Evolutionary conservation across 805 yeast species (phyloP).

Genomic region (Saccharomycopsis sp.): DNA sequence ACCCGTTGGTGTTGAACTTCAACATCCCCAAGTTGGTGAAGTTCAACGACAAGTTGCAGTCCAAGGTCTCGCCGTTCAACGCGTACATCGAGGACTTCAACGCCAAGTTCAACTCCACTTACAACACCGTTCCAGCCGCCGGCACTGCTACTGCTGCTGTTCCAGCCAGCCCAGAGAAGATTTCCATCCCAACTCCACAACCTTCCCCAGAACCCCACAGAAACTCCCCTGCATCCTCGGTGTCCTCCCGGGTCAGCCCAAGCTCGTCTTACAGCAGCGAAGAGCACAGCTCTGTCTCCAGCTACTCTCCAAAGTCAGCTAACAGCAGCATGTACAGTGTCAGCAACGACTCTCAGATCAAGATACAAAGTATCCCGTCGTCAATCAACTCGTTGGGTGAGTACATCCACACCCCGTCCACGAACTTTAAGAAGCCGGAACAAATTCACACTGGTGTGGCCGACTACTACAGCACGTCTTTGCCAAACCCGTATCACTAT

Average conservation of each 20-base stretch:
- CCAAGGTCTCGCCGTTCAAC: conserved; percentile 17
- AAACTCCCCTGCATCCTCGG: conserved; percentile 1
- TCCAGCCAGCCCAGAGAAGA: conserved; percentile 3
- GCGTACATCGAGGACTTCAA: conserved; percentile 21
- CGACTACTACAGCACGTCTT: conserved; percentile 1
- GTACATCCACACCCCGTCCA: conserved; percentile 18
- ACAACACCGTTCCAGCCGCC: conserved; percentile 4
- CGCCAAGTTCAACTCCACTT: conserved; percentile 17
- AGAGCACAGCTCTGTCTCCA: conserved; percentile 1
- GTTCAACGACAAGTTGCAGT: conserved; percentile 16
- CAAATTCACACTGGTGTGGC: not conserved
- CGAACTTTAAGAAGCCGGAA: conserved; percentile 12
- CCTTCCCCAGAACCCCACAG: not conserved
- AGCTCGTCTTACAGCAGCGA: conserved; percentile 11
- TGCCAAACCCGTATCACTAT: conserved; percentile 14
- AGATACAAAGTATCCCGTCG: conserved; percentile 12
- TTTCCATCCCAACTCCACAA: conserved; percentile 5
- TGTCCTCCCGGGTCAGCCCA: conserved; percentile 9
- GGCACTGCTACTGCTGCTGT: conserved; percentile 1
- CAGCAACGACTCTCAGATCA: conserved; percentile 4
- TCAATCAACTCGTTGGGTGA: conserved; percentile 11
- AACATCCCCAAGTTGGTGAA: conserved; percentile 13
- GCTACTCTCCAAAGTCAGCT: conserved; percentile 14
- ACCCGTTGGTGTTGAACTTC: conserved; percentile 18
- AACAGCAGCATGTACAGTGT: conserved; percentile 10